phyloP scores from a whole-genome alignment of 768 basidiomycete genomes.

The Tricholoma flavovirens region DNA sequence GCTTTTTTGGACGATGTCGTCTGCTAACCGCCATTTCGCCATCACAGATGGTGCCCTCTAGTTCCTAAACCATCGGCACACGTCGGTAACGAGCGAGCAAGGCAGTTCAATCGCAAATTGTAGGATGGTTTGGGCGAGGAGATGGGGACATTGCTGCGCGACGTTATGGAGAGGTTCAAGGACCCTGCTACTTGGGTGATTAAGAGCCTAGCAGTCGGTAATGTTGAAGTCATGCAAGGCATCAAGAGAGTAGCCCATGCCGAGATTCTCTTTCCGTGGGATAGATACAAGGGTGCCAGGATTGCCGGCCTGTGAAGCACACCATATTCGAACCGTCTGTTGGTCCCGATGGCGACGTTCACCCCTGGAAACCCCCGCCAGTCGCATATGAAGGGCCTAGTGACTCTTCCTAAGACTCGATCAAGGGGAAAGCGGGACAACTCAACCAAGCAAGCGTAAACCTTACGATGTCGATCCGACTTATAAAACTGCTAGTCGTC shows the following conservation, averaged over 20 bases:
- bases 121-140: background rate
- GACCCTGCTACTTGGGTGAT: background rate
- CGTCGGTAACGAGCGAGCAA: background rate
- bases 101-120: background rate
- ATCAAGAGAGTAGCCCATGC: background rate
- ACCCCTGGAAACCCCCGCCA: background rate
- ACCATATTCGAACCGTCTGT: background rate
- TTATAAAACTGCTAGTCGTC: background rate
- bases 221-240: background rate
- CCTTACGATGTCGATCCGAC: too few relatives aligned
- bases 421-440: too few relatives aligned
- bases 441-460: too few relatives aligned
- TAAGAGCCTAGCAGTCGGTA: background rate
- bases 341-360: background rate
- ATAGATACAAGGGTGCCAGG: background rate
- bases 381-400: background rate
- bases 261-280: background rate
- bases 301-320: background rate
- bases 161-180: background rate
- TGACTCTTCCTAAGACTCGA: background rate
- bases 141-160: background rate
- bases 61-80: background rate
- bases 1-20: background rate
- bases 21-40: background rate
- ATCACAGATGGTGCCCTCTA: background rate